phyloP scores from a whole-genome alignment of 2,329 filamentous ascomycete species.

The Amauroascus niger region DNA sequence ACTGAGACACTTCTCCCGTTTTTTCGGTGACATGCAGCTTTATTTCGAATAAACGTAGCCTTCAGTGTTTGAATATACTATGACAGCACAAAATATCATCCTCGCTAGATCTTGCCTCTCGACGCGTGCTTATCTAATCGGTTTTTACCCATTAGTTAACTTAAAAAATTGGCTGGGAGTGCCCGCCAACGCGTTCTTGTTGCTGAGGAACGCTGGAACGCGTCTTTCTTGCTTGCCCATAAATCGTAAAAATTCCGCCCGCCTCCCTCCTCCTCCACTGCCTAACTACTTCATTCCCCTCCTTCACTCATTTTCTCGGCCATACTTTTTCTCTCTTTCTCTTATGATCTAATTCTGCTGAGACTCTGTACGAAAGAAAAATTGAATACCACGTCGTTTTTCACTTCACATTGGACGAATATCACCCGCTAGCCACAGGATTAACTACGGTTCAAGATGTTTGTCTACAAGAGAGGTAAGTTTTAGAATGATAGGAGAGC shows the following conservation, averaged over 20 bases:
- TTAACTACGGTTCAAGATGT: slow-evolving; percentile 39
- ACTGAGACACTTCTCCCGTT: too few species aligned
- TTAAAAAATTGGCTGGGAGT: not conserved
- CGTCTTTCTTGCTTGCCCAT: slow-evolving; percentile 2
- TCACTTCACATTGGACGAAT: not conserved
- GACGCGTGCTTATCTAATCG: slow-evolving; percentile 5
- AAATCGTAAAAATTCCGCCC: slow-evolving; percentile 6
- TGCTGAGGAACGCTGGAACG: slow-evolving; percentile 6
- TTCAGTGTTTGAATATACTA: not conserved
- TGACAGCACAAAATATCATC: too few species aligned
- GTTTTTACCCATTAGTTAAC: not conserved
- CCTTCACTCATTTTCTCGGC: not conserved
- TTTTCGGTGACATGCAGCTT: too few species aligned
- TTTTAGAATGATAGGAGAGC: slow-evolving; percentile 3
- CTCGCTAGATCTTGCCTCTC: not conserved
- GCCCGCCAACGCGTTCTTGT: slow-evolving; percentile 1
- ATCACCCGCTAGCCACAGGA: not conserved
- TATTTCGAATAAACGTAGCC: not conserved
- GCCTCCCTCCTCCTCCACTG: not conserved
- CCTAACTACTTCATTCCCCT: not conserved
- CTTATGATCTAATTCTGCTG: not conserved
- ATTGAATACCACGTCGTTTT: not conserved
- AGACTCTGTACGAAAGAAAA: not conserved
- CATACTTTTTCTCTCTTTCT: not conserved
- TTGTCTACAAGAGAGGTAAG: slow-evolving; percentile 55